Evolutionary conservation across 108 stramenopile species (phyloP).

Genomic region (Nannochloropsis salina): DNA sequence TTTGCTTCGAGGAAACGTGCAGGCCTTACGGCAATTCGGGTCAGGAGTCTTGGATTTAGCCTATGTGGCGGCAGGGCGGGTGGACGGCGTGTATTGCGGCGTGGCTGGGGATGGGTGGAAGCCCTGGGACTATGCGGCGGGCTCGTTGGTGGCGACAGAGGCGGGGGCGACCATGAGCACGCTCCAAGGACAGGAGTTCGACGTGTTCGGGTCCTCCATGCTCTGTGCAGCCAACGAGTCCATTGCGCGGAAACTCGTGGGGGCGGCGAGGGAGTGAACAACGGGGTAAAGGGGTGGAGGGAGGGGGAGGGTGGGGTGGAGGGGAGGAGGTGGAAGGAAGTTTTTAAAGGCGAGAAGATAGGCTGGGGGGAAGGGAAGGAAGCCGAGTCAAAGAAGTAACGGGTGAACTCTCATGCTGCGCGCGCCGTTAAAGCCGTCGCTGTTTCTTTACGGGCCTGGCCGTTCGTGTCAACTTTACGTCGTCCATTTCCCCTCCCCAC

Average conservation of each 20-base stretch:
- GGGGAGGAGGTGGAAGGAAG: no score
- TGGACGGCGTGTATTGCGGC: conserved; percentile 47
- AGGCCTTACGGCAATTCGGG: conserved; percentile 44
- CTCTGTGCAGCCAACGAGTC: conserved; percentile 24
- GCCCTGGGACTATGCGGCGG: conserved; percentile 44
- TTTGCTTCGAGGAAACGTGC: conserved; percentile 18
- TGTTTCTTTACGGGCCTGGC: not conserved
- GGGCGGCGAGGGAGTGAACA: not conserved
- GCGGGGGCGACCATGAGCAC: conserved; percentile 25
- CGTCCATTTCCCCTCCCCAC: not conserved
- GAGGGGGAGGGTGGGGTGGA: not conserved
- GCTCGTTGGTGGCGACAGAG: conserved; percentile 31
- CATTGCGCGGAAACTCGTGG: conserved; percentile 13
- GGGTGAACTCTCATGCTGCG: no score
- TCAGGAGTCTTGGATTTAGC: conserved; percentile 43
- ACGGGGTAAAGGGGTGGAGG: not conserved
- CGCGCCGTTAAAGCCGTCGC: not conserved
- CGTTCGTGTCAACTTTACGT: not conserved
- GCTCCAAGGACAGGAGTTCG: conserved; percentile 20
- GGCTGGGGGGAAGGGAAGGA: no score
- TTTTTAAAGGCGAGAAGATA: no score
- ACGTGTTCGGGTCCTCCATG: conserved; percentile 30
- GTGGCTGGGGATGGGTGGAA: not conserved
- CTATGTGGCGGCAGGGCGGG: conserved; percentile 44
- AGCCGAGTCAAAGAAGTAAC: no score